phyloP scores from a whole-genome alignment of 2,329 filamentous ascomycete species.

The Penicillium capsulatum region DNA sequence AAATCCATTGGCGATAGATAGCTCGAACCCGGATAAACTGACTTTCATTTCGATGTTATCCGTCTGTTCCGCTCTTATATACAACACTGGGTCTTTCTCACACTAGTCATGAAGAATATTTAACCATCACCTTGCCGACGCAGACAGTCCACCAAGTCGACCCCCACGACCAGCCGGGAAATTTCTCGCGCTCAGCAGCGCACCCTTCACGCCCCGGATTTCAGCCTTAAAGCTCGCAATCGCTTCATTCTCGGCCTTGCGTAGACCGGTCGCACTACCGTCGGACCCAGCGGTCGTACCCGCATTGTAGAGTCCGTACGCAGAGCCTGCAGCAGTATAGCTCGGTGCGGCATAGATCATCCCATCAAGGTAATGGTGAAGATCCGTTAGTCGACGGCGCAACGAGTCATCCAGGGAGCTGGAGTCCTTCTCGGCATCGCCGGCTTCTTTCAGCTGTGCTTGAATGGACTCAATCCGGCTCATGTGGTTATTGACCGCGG shows the following conservation, averaged over 20 bases:
- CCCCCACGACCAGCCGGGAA: conserved; percentile 46
- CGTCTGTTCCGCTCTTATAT: too few relatives aligned
- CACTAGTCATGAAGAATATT: too few relatives aligned
- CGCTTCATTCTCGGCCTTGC: conserved; percentile 52
- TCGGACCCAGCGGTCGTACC: conserved; percentile 13
- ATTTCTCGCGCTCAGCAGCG: conserved; percentile 59
- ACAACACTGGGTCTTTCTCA: too few relatives aligned
- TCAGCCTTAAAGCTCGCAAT: conserved; percentile 56
- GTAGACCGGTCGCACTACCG: conserved; percentile 23
- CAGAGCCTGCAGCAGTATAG: conserved; percentile 24
- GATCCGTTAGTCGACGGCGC: conserved; percentile 37
- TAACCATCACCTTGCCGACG: conserved; percentile 10
- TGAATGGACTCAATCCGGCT: conserved; percentile 49
- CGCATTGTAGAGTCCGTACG: conserved; percentile 36
- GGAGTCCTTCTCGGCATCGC: conserved; percentile 36
- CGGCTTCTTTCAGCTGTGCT: conserved; percentile 49
- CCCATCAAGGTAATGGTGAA: conserved; percentile 52
- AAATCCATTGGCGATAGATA: not conserved
- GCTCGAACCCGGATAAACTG: too few relatives aligned
- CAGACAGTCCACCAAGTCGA: conserved; percentile 20
- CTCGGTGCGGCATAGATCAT: conserved; percentile 39
- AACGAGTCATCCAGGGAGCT: conserved; percentile 33
- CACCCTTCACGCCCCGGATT: conserved; percentile 60
- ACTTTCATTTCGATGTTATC: too few relatives aligned
- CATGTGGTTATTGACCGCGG: conserved; percentile 36